phyloP scores from a whole-genome alignment of 805 yeast species.

The Saturnispora besseyi region DNA sequence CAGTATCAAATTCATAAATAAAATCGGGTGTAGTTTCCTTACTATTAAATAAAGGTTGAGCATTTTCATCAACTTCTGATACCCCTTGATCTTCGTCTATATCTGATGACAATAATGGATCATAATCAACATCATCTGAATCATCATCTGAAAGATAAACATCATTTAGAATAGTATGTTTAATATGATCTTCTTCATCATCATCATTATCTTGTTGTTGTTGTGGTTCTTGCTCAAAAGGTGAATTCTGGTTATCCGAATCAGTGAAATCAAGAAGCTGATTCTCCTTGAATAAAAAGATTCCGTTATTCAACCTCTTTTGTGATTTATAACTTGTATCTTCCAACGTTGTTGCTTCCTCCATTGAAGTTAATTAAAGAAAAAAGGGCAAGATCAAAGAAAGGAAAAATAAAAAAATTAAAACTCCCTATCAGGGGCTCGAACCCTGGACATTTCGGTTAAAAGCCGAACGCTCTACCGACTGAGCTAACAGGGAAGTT shows the following conservation, averaged over 20 bases:
- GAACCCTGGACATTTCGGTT: conserved; percentile 56
- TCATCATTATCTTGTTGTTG: background rate
- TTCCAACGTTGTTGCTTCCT: background rate
- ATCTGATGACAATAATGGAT: background rate
- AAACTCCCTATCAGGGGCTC: conserved; percentile 49
- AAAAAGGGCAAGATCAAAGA: background rate
- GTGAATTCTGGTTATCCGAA: background rate
- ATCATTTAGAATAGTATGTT: background rate
- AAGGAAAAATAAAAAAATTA: background rate
- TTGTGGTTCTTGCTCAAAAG: background rate
- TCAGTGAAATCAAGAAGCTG: background rate
- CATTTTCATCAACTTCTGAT: background rate
- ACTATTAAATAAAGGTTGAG: background rate
- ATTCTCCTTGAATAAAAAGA: background rate
- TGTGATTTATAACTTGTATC: background rate
- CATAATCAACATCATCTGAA: background rate
- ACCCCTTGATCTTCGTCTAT: background rate
- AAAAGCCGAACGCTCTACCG: conserved; percentile 64
- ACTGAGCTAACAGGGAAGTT: conserved; percentile 48
- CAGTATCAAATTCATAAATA: background rate
- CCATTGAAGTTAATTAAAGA: background rate
- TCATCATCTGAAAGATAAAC: background rate
- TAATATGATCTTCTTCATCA: background rate
- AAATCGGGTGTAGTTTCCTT: background rate
- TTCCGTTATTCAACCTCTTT: background rate